A percentile compares a stretch with the other conserved stretches of the same genome.
phyloP scores from a whole-genome alignment of 768 basidiomycete genomes.

The Suillus weaverae region DNA sequence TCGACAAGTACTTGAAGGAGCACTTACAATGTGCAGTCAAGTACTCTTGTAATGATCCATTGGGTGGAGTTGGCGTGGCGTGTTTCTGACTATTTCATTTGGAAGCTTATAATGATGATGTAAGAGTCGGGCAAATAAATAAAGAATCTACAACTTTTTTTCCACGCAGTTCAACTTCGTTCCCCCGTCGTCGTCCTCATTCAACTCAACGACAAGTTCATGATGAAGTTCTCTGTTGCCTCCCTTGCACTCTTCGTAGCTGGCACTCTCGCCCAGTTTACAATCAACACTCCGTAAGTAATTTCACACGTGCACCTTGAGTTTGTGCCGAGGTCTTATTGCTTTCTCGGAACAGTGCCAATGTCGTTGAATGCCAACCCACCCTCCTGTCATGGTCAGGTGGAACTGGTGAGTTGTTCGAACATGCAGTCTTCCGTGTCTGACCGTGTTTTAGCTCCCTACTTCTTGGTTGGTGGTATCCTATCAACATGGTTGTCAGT shows the following conservation, averaged over 20 bases:
- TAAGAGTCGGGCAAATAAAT: constrained; percentile 34
- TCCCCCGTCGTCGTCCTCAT: constrained; percentile 17
- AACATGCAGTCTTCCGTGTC: not conserved
- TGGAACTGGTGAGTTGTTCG: constrained; percentile 48
- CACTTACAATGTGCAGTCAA: not conserved
- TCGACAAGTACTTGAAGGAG: not conserved
- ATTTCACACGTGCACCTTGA: not conserved
- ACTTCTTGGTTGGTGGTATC: constrained; percentile 54
- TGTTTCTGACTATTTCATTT: constrained; percentile 3
- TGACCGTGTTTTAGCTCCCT: constrained; percentile 48
- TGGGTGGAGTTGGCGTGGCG: constrained; percentile 4
- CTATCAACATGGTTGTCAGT: not conserved
- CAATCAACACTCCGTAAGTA: constrained; percentile 74
- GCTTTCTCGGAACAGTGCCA: constrained; percentile 35
- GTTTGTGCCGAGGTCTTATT: constrained; percentile 8
- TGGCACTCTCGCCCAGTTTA: constrained; percentile 48
- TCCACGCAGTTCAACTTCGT: constrained; percentile 28
- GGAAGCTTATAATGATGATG: constrained; percentile 9
- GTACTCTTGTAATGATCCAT: not conserved
- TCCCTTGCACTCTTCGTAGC: constrained; percentile 43
- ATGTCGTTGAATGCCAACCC: constrained; percentile 59
- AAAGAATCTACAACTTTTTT: constrained; percentile 14
- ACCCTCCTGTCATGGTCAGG: constrained; percentile 53
- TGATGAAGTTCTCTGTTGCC: constrained; percentile 48
- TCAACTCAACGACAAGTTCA: constrained; percentile 19